These are phyloP conservation scores for Xylariaceae sp. DNA, from an alignment of 2,329 filamentous ascomycete species.

Conservation along the genomic window DNA sequence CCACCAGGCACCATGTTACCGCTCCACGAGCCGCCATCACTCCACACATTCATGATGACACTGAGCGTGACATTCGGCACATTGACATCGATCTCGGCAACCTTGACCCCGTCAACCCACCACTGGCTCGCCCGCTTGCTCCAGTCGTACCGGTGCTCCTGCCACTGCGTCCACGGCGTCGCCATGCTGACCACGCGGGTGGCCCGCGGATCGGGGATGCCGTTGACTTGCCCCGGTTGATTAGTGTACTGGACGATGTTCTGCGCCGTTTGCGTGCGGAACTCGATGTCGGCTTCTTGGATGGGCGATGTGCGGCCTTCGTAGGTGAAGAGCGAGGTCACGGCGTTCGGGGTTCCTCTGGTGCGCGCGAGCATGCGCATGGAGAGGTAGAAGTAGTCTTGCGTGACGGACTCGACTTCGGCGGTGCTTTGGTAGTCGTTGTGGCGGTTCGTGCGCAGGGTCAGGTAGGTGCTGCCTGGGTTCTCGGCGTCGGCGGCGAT, in stretches of 20 bases:
- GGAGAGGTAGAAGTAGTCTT: conserved; percentile 36
- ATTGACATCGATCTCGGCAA: conserved; percentile 49
- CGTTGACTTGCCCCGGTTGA: conserved; percentile 47
- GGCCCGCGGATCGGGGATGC: conserved; percentile 38
- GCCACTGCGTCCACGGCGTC: conserved; percentile 41
- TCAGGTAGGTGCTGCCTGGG: conserved; percentile 38
- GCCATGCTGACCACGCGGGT: conserved; percentile 43
- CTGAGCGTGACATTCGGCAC: conserved; percentile 47
- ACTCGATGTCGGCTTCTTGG: conserved; percentile 52
- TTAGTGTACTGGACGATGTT: conserved; percentile 54
- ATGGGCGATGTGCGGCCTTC: conserved; percentile 34
- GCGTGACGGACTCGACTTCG: conserved; percentile 40
- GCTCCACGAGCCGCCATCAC: conserved; percentile 55
- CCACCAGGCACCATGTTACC: conserved; percentile 50
- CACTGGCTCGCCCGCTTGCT: conserved; percentile 48
- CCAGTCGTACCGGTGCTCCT: conserved; percentile 57
- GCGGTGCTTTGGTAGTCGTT: conserved; percentile 43
- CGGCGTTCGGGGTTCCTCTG: conserved; percentile 42
- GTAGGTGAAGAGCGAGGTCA: conserved; percentile 51
- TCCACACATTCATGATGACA: conserved; percentile 57
- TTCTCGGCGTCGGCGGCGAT: conserved; percentile 37
- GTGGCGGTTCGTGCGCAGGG: conserved; percentile 43
- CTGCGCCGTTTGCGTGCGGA: conserved; percentile 42
- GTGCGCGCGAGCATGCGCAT: conserved; percentile 45
- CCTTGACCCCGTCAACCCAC: conserved; percentile 49